Evolutionary conservation across 164 flowering plant genomes (phyloP), one percentile per base, ranked within the genome.

Genomic region (Warburgia ugandensis): DNA sequence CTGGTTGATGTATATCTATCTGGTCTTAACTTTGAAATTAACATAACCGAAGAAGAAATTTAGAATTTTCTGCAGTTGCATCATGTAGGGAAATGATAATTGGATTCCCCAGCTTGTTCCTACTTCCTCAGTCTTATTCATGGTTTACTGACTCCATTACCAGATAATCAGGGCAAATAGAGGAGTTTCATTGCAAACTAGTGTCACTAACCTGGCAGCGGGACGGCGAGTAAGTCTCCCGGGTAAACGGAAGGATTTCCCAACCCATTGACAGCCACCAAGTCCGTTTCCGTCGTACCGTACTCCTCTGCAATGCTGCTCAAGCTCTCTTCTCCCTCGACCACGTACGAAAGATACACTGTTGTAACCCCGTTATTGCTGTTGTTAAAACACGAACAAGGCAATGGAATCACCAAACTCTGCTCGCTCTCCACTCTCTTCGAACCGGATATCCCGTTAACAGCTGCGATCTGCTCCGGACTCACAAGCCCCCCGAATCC

Each of bases 401-500:
- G 70, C 48, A 70, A 29, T 6, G 65, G 67, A 4, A 66, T 53
- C 35, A 31, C 49, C 5, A 66, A 10, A 12, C 46, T 52, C 53
- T 47, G 7, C 12, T 62, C 74, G 11, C 13, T 48, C 48, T 13
- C 39, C 28, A 65, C 31, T 4, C 31, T 29, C 2, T 50, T 41
- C 16, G 17, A 20, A 2, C 14, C 48, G 16, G 31, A 14, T 3
- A 65, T 31, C 4, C 65, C 64, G 23, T 62, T 66, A 5, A 42
- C 12, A 7, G 21, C 37, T 45, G 29, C 28, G 6, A 70, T 56
- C 52, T 70, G 71, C 5, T 66, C 62, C 2, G 53, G 43, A 39
- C 68, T 59, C 0, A 70, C 74, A 4, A 70, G 65, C 31, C 67
- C 59, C 0, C 70, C 67, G 17, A 39, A 69, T 1, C 62, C 69